Percentiles rank a stretch among this genome's conserved stretches.
Conservation (phyloP, 116 monocot species). For the Zostera marina region DNA sequence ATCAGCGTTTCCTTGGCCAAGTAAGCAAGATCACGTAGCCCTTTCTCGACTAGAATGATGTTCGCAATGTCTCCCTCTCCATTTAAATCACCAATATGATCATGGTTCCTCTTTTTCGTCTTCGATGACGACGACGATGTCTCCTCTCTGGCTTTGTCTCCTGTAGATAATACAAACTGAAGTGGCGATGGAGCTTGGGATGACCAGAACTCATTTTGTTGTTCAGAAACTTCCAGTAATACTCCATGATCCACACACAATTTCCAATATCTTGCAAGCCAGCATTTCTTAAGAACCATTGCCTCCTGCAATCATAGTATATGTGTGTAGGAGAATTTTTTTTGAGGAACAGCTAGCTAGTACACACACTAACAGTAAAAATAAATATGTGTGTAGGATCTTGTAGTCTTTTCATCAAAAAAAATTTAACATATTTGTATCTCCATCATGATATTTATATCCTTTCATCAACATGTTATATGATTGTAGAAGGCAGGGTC, state of each 20-base stretch:
- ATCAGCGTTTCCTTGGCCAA: too few species aligned
- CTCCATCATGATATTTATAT: too few species aligned
- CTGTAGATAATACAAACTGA: conserved; percentile 44
- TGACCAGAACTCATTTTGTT: conserved; percentile 58
- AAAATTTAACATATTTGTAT: too few species aligned
- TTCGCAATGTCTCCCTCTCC: conserved; percentile 28
- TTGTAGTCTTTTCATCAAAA: too few species aligned
- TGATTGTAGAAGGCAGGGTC: too few species aligned
- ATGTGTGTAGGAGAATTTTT: not conserved
- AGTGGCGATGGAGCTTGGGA: conserved; percentile 41
- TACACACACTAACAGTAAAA: not conserved
- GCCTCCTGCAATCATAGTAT: conserved; percentile 34
- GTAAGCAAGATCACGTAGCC: conserved; percentile 45
- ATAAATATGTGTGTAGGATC: too few species aligned
- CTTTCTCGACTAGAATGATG: conserved; percentile 74
- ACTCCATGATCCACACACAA: conserved; percentile 57
- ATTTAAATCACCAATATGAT: conserved; percentile 25
- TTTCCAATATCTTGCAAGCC: conserved; percentile 84
- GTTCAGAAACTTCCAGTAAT: conserved; percentile 55
- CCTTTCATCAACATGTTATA: too few species aligned
- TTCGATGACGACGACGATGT: conserved; percentile 1
- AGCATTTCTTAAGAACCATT: conserved; percentile 70
- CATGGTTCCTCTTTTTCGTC: too few species aligned
- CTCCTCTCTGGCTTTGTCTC: conserved; percentile 42
- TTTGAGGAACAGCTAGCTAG: too few species aligned